Percentiles rank a stretch among this genome's conserved stretches.
These are phyloP conservation scores for Cytospora piceae DNA, from an alignment of 2,329 filamentous ascomycete species.

Conservation along the genomic window DNA sequence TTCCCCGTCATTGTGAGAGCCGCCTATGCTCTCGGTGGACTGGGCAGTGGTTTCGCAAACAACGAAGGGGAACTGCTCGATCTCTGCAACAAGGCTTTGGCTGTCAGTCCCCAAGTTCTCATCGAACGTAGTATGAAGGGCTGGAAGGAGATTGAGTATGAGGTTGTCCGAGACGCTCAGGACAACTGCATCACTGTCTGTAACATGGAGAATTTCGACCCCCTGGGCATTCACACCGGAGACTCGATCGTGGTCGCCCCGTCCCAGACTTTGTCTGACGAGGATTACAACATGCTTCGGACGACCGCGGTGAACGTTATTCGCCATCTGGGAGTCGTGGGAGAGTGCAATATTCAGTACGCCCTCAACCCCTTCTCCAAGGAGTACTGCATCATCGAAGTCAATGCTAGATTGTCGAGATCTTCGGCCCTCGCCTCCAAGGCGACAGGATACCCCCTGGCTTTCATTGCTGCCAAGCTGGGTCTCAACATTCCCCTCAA, in stretches of 20 bases:
- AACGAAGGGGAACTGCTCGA: constrained; percentile 81
- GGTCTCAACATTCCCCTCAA: constrained; percentile 94
- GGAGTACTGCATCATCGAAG: constrained; percentile 98
- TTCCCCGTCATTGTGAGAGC: constrained; percentile 97
- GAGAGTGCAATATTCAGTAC: constrained; percentile 99
- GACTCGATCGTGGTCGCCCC: constrained; percentile 98
- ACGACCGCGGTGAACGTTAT: constrained; percentile 98
- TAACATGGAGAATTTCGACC: constrained; percentile 99
- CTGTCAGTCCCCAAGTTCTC: constrained; percentile 91
- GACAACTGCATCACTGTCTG: constrained; percentile 99
- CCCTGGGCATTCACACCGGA: constrained; percentile 95
- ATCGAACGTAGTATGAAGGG: constrained; percentile 99
- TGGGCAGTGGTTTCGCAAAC: constrained; percentile 94
- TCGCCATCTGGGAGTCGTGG: constrained; percentile 92
- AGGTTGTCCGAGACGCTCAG: constrained; percentile 93
- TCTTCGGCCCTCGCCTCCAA: constrained; percentile 97
- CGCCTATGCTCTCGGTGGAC: constrained; percentile 91
- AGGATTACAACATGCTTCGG: constrained; percentile 99
- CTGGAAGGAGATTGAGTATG: constrained; percentile 99
- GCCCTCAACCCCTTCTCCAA: constrained; percentile 94
- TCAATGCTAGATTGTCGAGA: constrained; percentile 96
- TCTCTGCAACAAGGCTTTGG: constrained; percentile 92
- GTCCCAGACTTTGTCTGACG: constrained; percentile 94
- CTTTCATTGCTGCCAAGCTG: constrained; percentile 95
- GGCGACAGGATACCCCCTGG: constrained; percentile 94